Percentiles rank a stretch among this genome's conserved stretches.
These are phyloP conservation scores for Neopestalotiopsis clavispora DNA, from an alignment of 2,329 filamentous ascomycete species.

Conservation along the genomic window DNA sequence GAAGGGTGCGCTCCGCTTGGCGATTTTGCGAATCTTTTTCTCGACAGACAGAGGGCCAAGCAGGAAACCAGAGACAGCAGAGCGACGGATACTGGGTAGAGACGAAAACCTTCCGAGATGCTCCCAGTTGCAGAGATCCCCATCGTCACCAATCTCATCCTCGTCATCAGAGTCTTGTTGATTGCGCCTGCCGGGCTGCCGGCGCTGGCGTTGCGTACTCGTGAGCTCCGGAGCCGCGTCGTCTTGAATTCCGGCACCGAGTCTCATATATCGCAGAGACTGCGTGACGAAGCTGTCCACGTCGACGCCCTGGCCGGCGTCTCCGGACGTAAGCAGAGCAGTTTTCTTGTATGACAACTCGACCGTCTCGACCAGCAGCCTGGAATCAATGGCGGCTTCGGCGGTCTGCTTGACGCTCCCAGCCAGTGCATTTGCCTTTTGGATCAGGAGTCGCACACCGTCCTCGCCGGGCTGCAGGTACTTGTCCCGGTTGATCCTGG, in stretches of 20 bases:
- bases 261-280: slow-evolving; percentile 85
- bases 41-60: slow-evolving; percentile 88
- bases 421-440: slow-evolving; percentile 68
- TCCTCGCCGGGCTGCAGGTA: slow-evolving; percentile 69
- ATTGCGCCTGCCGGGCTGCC: slow-evolving; percentile 39
- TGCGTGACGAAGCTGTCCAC: slow-evolving; percentile 92
- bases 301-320: slow-evolving; percentile 76
- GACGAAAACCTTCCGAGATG: slow-evolving; percentile 80
- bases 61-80: slow-evolving; percentile 81
- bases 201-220: slow-evolving; percentile 52
- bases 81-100: slow-evolving; percentile 73
- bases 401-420: slow-evolving; percentile 81
- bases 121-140: slow-evolving; percentile 84
- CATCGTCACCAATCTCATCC: slow-evolving; percentile 71
- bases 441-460: slow-evolving; percentile 69
- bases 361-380: slow-evolving; percentile 80
- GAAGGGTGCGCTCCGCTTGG: slow-evolving; percentile 73
- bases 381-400: slow-evolving; percentile 88
- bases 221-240: slow-evolving; percentile 56
- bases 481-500: slow-evolving; percentile 72
- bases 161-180: slow-evolving; percentile 58
- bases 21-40: slow-evolving; percentile 75
- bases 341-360: slow-evolving; percentile 83
- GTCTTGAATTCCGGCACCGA: slow-evolving; percentile 60
- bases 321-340: slow-evolving; percentile 74